Conservation (phyloP, 805 yeast species). For the Ogataea zsoltii region DNA sequence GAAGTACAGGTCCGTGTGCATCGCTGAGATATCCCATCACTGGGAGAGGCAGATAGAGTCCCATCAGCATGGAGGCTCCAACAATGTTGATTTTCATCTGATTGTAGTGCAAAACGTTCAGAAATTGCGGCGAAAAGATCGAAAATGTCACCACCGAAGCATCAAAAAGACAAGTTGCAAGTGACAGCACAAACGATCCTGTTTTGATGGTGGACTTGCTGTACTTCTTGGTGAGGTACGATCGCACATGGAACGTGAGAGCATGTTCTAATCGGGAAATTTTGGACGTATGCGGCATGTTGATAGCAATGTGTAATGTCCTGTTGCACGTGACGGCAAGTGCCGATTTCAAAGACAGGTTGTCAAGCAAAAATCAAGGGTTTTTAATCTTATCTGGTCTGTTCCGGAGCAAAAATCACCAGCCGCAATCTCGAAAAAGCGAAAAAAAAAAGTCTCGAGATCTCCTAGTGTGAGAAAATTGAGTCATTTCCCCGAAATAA, state of each 20-base stretch:
- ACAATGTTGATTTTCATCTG: conserved; percentile 69
- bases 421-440: no score
- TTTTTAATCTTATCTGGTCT: no score
- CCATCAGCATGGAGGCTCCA: conserved; percentile 72
- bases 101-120: conserved; percentile 54
- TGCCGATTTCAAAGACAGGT: no score
- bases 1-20: conserved; percentile 75
- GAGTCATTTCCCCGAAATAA: no score
- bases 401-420: no score
- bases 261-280: conserved; percentile 37
- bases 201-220: conserved; percentile 43
- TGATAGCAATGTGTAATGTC: neutral
- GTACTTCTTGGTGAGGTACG: conserved; percentile 42
- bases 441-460: no score
- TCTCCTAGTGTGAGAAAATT: no score
- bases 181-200: conserved; percentile 56
- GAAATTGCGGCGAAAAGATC: conserved; percentile 71
- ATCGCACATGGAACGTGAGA: conserved; percentile 47
- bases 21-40: conserved; percentile 80
- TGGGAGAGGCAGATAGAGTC: conserved; percentile 85
- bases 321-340: no score
- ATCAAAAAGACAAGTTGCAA: conserved; percentile 67
- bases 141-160: conserved; percentile 86
- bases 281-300: conserved; percentile 15
- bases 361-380: no score